phyloP scores from a whole-genome alignment of 2,329 filamentous ascomycete genomes.

The Penicillium sp. region DNA sequence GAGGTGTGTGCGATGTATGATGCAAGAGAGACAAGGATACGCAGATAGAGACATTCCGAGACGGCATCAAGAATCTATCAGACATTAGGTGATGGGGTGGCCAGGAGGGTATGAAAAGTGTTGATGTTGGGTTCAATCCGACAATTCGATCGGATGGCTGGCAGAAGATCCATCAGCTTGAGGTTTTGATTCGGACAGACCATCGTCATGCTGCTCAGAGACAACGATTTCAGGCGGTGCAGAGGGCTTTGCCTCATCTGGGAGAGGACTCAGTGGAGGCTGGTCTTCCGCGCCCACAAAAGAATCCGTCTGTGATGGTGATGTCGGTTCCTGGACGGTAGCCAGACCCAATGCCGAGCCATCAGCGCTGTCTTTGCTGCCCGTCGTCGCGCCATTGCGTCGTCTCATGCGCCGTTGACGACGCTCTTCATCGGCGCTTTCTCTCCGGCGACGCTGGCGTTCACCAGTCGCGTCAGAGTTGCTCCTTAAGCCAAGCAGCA shows the following conservation, averaged over 20 bases:
- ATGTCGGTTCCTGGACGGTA: constrained; percentile 34
- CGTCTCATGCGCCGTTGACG: constrained; percentile 66
- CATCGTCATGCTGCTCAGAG: constrained; percentile 31
- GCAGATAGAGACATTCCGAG: constrained; percentile 27
- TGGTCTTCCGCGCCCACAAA: constrained; percentile 24
- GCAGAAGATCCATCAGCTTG: constrained; percentile 23
- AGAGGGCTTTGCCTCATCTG: constrained; percentile 27
- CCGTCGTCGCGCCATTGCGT: constrained; percentile 54
- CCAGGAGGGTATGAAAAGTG: neutral
- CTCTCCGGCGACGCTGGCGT: constrained; percentile 64
- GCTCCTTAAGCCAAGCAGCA: constrained; percentile 80
- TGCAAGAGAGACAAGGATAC: constrained; percentile 9
- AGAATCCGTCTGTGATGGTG: constrained; percentile 28
- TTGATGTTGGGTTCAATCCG: constrained; percentile 22
- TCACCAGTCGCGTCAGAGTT: constrained; percentile 59
- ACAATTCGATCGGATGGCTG: constrained; percentile 27
- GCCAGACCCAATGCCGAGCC: constrained; percentile 27
- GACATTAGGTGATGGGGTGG: constrained; percentile 34
- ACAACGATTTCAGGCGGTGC: constrained; percentile 40
- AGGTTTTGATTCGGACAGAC: constrained; percentile 23
- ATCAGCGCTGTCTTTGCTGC: constrained; percentile 41
- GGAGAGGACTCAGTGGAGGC: constrained; percentile 23
- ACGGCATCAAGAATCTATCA: constrained; percentile 36
- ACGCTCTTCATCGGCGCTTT: constrained; percentile 79
- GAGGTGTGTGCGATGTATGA: constrained; percentile 10